Evolutionary conservation across 2,329 filamentous ascomycete species (phyloP).

Genomic region (Apiospora kogelbergensis): DNA sequence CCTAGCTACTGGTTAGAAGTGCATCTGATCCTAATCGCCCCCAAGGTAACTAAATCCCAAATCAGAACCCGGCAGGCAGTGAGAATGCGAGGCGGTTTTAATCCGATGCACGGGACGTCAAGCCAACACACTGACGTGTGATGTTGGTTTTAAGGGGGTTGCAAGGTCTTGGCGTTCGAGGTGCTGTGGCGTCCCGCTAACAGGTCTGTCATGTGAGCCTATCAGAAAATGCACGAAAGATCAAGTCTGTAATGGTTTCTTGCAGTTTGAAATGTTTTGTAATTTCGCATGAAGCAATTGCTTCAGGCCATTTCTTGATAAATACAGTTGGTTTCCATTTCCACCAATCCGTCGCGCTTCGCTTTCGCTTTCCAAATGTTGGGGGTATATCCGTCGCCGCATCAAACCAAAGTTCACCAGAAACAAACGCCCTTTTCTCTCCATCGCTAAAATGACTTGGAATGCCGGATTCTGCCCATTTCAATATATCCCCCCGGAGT

Average conservation of each 20-base stretch:
- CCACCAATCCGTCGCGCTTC: background rate
- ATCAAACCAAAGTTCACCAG: slow-evolving; percentile 40
- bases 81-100: too few species aligned
- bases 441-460: background rate
- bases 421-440: slow-evolving; percentile 38
- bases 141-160: too few species aligned
- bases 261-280: background rate
- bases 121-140: too few species aligned
- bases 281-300: background rate
- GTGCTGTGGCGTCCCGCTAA: too few species aligned
- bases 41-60: too few species aligned
- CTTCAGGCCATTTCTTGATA: background rate
- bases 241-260: background rate
- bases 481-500: slow-evolving; percentile 23
- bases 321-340: background rate
- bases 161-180: too few species aligned
- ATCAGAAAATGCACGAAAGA: background rate
- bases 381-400: slow-evolving; percentile 31
- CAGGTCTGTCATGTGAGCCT: too few species aligned
- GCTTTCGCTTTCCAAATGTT: slow-evolving; percentile 6
- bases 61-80: too few species aligned
- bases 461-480: slow-evolving; percentile 11
- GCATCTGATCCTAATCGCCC: too few species aligned
- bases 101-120: too few species aligned
- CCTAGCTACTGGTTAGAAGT: too few species aligned